These are phyloP conservation scores for Lactifluus pinguis DNA, from an alignment of 768 basidiomycete species.

Conservation along the genomic window DNA sequence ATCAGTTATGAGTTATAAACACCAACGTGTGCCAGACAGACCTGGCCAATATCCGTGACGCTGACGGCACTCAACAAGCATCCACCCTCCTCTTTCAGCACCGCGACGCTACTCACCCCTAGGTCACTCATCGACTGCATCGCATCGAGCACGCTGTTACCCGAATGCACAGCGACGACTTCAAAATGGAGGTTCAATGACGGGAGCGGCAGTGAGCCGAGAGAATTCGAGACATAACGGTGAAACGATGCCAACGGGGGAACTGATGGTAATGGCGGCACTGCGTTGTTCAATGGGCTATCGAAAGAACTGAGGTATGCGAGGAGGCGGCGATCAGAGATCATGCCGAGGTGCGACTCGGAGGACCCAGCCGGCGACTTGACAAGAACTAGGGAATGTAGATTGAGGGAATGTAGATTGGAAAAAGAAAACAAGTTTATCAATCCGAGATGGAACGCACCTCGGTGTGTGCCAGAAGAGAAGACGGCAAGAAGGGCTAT, in stretches of 20 bases:
- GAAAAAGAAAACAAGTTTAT: not conserved
- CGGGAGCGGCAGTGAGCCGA: conserved; percentile 49
- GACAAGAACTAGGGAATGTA: conserved; percentile 40
- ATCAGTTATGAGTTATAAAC: not conserved
- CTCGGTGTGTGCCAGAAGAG: conserved; percentile 63
- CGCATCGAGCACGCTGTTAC: conserved; percentile 60
- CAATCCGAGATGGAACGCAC: conserved; percentile 28
- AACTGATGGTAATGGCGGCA: not conserved
- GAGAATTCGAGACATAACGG: conserved; percentile 43
- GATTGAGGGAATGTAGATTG: not conserved
- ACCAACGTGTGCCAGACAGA: conserved; percentile 20
- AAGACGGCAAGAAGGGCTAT: conserved; percentile 57
- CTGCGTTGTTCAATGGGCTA: conserved; percentile 30
- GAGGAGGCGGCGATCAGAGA: conserved; percentile 67
- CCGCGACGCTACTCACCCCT: conserved; percentile 77
- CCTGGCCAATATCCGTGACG: conserved; percentile 77
- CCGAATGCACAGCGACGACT: conserved; percentile 54
- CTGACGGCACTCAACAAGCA: conserved; percentile 65
- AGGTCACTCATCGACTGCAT: conserved; percentile 83
- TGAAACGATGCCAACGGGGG: conserved; percentile 23
- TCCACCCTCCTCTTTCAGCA: conserved; percentile 57
- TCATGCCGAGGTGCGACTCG: conserved; percentile 52
- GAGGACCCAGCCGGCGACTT: conserved; percentile 35
- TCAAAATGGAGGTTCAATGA: conserved; percentile 54
- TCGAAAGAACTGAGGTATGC: conserved; percentile 50